Evolutionary conservation across 306 rosid genomes (phyloP).

Genomic region (Cicer cuneatum): DNA sequence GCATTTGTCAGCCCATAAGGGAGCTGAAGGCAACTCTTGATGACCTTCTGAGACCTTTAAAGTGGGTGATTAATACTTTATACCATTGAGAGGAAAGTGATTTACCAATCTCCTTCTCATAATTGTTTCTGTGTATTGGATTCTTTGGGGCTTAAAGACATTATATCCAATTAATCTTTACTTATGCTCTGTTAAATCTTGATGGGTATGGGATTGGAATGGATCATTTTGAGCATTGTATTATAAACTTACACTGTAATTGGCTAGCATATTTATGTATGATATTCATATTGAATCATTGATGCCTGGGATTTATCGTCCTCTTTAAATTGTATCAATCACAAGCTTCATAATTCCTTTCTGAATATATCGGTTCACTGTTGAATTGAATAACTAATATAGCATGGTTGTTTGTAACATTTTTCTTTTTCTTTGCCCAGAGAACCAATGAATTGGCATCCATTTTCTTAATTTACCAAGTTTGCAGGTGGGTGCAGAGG

Average conservation of each 20-base stretch:
- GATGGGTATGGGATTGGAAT: conserved; percentile 15
- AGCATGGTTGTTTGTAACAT: too few relatives aligned
- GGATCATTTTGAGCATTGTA: conserved; percentile 38
- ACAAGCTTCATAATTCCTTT: neutral
- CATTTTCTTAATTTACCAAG: neutral
- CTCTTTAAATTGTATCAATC: conserved; percentile 2
- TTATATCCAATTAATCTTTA: conserved; percentile 12
- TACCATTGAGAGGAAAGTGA: conserved; percentile 32
- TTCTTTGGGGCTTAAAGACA: conserved; percentile 34
- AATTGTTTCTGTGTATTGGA: conserved; percentile 29
- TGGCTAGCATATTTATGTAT: conserved; percentile 17
- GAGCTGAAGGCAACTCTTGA: conserved; percentile 41
- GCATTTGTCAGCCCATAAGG: conserved; percentile 23
- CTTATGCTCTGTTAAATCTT: conserved; percentile 28
- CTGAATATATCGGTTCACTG: conserved; percentile 2
- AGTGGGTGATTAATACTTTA: conserved; percentile 26
- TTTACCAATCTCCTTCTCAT: conserved; percentile 40
- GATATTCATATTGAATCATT: too few relatives aligned
- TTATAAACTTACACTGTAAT: conserved; percentile 32
- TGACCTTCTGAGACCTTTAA: conserved; percentile 18
- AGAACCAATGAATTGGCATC: neutral
- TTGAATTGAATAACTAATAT: neutral
- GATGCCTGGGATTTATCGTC: neutral
- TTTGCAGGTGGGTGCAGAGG: neutral
- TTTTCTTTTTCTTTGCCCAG: neutral